These are phyloP conservation scores for Candida coleopterorum DNA, from an alignment of 805 yeast genomes.

Conservation along the genomic window DNA sequence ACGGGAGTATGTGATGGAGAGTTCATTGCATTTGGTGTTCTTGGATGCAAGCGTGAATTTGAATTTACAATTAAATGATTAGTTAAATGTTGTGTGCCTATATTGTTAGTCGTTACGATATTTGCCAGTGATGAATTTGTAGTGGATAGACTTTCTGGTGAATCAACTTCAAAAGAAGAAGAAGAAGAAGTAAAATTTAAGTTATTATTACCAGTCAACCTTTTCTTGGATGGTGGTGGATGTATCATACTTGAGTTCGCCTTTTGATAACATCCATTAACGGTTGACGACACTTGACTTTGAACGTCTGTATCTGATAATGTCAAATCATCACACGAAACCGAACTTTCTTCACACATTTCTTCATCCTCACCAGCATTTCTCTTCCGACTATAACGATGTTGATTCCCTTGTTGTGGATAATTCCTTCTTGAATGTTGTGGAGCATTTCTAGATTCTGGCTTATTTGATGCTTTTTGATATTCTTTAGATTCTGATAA, in stretches of 20 bases:
- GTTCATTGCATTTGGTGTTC: constrained; percentile 26
- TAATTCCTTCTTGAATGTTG: too few relatives aligned
- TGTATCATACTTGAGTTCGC: constrained; percentile 16
- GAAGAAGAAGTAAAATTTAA: constrained; percentile 2
- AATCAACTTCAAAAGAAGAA: constrained; percentile 8
- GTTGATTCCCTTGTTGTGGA: constrained; percentile 7
- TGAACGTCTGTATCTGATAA: constrained; percentile 30
- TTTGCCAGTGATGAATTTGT: constrained; percentile 1
- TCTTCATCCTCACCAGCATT: constrained; percentile 9
- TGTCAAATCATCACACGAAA: constrained; percentile 29
- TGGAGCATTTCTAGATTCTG: too few relatives aligned
- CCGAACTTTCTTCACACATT: constrained; percentile 4
- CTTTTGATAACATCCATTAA: not conserved
- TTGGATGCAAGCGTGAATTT: constrained; percentile 11
- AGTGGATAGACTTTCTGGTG: constrained; percentile 8
- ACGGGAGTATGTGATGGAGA: constrained; percentile 32
- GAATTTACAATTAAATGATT: not conserved
- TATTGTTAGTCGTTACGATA: constrained; percentile 1
- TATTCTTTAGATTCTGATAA: constrained; percentile 11
- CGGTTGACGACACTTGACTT: constrained; percentile 14
- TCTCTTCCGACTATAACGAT: constrained; percentile 24
- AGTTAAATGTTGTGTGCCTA: not conserved
- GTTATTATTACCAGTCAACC: constrained; percentile 18
- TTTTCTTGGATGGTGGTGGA: constrained; percentile 39
- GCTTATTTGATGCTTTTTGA: not conserved